Evolutionary conservation across 345 rosid species (phyloP).

Genomic region (Aquilaria sinensis): DNA sequence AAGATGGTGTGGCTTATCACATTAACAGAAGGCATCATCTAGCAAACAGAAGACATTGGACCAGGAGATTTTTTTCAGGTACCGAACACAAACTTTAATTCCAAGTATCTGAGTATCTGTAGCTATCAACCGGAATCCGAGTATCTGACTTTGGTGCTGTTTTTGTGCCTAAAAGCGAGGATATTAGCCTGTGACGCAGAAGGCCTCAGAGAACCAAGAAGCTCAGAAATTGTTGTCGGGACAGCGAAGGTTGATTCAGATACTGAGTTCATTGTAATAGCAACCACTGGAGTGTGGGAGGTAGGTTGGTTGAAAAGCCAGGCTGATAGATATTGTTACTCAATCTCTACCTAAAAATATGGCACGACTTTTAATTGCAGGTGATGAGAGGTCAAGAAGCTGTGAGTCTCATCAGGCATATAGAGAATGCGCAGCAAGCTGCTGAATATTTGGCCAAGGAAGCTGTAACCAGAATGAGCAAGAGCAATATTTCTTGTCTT

Average conservation of each 20-base stretch:
- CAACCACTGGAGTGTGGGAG: constrained; percentile 76
- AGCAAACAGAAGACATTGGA: constrained; percentile 37
- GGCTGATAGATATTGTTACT: neutral
- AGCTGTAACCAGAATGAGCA: constrained; percentile 53
- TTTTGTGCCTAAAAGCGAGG: constrained; percentile 10
- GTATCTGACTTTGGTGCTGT: neutral
- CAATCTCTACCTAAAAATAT: neutral
- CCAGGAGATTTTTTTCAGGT: constrained; percentile 39
- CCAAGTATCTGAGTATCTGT: neutral
- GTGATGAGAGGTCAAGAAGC: constrained; percentile 82
- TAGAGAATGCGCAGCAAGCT: constrained; percentile 64
- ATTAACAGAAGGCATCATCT: constrained; percentile 23
- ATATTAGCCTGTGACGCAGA: constrained; percentile 30
- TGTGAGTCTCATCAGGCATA: constrained; percentile 47
- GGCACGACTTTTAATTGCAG: constrained; percentile 18
- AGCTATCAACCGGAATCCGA: no score
- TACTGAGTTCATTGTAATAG: constrained; percentile 64
- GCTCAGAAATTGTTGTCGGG: constrained; percentile 31
- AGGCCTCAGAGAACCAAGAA: constrained; percentile 13
- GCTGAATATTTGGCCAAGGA: constrained; percentile 65
- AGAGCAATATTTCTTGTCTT: constrained; percentile 49
- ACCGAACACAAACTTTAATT: neutral
- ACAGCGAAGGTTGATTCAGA: constrained; percentile 34
- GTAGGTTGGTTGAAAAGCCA: constrained; percentile 18
- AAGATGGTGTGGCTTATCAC: constrained; percentile 61